Evolutionary conservation across 805 yeast genomes (phyloP), one percentile per base, ranked within the genome.

Genomic region (Vanderwaltozyma yarrowii): DNA sequence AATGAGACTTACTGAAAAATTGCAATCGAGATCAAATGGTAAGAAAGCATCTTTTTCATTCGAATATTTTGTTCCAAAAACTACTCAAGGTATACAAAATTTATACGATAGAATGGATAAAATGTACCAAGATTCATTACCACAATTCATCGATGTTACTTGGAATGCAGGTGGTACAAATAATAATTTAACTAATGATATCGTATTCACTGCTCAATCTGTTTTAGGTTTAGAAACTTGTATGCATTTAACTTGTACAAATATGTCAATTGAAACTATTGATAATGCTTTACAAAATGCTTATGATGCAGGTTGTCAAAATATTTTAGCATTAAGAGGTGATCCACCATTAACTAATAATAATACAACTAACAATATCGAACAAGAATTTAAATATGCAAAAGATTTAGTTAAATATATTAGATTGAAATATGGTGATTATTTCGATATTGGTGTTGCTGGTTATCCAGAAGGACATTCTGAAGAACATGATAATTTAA

Each of bases 401-500:
- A 80, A 76, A 55, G 97, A 92, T 60, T 70, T 92, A 56, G 80
- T 92, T 46, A 56, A 58, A 35, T 79, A 89, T 61, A 92, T 92
- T 51, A 76, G 79, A 47, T 54, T 56, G 39, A 71, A 78, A 45
- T 88, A 86, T 53, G 96, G 95, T 21, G 76, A 82, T 58, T 84
- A 87, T 64, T 88, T 92, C 63, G 82, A 80, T 60, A 87, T 92
- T 49, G 98, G 96, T 36, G 94, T 92, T 17, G 97, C 97, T 9
- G 98, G 85, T 3, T 92, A 92, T 58, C 96, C 98, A 1, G 98
- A 92, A 59, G 96, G 96, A 3, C 95, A 88, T 53, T 88, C 96
- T 3, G 98, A 92, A 54, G 94, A 86, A 54, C 59, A 13, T 2
- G 63, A 64, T 8, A 69, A 68, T 18, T 55, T 66, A 29, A 66